phyloP scores from a whole-genome alignment of 2,329 filamentous ascomycete species.

The Calonectria multiphialidica region DNA sequence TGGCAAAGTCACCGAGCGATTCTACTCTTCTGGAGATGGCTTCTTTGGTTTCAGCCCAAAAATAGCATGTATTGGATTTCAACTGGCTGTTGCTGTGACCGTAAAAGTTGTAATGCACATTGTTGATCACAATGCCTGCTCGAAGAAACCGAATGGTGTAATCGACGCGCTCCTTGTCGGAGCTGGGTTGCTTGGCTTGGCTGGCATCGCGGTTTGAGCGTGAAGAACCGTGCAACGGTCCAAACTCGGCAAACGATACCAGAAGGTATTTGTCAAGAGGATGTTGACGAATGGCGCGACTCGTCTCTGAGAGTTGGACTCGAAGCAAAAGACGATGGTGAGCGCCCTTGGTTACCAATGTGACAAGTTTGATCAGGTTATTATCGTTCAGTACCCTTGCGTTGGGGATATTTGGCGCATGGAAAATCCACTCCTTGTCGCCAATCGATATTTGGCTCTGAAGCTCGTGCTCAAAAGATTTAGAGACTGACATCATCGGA shows the following conservation, averaged over 20 bases:
- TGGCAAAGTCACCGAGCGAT: background rate
- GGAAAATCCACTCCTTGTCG: background rate
- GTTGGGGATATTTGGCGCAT: background rate
- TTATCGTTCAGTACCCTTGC: background rate
- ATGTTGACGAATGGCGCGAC: background rate
- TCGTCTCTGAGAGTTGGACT: background rate
- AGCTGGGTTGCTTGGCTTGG: constrained; percentile 35
- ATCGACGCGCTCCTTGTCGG: constrained; percentile 49
- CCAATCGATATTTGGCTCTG: background rate
- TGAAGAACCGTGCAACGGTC: background rate
- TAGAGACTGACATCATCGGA: background rate
- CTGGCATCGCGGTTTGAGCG: background rate
- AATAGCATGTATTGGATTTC: constrained; percentile 55
- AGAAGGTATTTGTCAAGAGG: background rate
- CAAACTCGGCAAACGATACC: background rate
- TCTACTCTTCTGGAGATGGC: background rate
- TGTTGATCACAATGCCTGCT: constrained; percentile 50
- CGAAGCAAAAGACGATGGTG: background rate
- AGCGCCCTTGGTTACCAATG: background rate
- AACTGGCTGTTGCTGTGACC: constrained; percentile 59
- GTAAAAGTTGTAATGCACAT: constrained; percentile 53
- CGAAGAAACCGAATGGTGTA: constrained; percentile 51
- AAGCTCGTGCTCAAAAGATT: background rate
- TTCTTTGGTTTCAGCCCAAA: constrained; percentile 41
- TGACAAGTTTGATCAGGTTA: background rate